Conservation (phyloP, 768 basidiomycete species). For the Daedaleopsis nitida region DNA sequence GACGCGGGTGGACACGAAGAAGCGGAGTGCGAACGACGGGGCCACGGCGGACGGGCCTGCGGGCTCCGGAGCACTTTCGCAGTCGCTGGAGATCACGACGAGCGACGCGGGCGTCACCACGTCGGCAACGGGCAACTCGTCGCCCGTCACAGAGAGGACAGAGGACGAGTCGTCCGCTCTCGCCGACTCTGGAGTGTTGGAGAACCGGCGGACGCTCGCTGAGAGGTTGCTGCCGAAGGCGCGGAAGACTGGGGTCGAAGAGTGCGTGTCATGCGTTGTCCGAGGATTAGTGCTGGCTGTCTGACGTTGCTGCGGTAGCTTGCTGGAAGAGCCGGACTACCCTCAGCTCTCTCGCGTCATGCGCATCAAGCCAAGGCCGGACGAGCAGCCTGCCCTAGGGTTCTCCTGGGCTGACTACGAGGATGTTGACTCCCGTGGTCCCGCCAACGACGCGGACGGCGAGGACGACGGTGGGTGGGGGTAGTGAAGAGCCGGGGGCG, state of each 20-base stretch:
- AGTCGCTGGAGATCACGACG: conserved; percentile 37
- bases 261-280: conserved; percentile 50
- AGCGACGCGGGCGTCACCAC: conserved; percentile 55
- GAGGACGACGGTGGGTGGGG: conserved; percentile 79
- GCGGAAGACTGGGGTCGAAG: conserved; percentile 66
- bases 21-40: conserved; percentile 10
- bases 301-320: conserved; percentile 41
- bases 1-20: conserved; percentile 66
- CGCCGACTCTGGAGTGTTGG: conserved; percentile 7
- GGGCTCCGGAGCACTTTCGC: conserved; percentile 11
- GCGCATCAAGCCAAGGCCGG: conserved; percentile 61
- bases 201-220: conserved; percentile 48
- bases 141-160: conserved; percentile 35
- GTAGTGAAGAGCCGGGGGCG: conserved; percentile 62
- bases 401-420: conserved; percentile 83
- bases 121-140: conserved; percentile 43
- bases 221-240: conserved; percentile 69
- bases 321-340: conserved; percentile 61
- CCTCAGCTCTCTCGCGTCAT: conserved; percentile 64
- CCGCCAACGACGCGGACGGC: conserved; percentile 60
- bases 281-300: too few species aligned
- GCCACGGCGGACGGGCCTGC: conserved; percentile 6
- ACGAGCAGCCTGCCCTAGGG: conserved; percentile 61
- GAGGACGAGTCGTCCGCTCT: conserved; percentile 28
- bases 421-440: conserved; percentile 48